Evolutionary conservation across 2,329 filamentous ascomycete genomes (phyloP), one percentile per base, ranked within the genome.

Genomic region (Colletotrichum abscissum): DNA sequence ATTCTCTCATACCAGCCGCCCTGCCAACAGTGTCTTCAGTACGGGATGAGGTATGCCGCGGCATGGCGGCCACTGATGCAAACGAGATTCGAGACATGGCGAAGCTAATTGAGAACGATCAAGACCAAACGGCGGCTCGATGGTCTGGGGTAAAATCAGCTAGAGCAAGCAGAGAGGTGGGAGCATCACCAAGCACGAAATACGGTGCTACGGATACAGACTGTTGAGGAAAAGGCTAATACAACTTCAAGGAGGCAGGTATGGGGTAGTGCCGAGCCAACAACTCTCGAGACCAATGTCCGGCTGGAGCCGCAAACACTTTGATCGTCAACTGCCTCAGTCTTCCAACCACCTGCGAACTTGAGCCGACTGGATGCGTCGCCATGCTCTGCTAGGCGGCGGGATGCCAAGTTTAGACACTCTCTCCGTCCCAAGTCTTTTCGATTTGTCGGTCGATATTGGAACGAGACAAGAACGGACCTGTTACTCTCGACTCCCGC

Each of bases 111-210:
- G 42, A 63, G 46, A 46, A 33, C 19, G 35, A 49, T 42, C n/a
- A 68, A 63, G n/a, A 52, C 60, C 65, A 69, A 72, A 72, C 69
- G 58, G 69, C 42, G 65, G 28, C 54, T 49, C 19, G 46, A 26
- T 67, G 58, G 42, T 26, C 46, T 46, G 63, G 63, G 26, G 65
- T 46, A 33, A 62, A 42, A 33, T 5, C 46, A 33, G 26, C 16
- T 42, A 16, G 38, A 11, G 14, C 38, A 19, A 19, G 26, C 16
- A 56, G 33, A 56, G 33, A 33, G 33, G 33, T 33, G 33, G 33
- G 24, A 66, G 30, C 68, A 46, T 57, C 14, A 49, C 16, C 42
- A 49, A 49, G 19, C 42, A 49, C 8, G 42, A 49, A 9, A n/a
- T 19, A 49, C 42, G 19, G 42, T 8, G 55, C 28, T 46, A 46